A percentile compares a stretch with the other conserved stretches of the same genome.
These are phyloP conservation scores for Musa acuminata DNA, from an alignment of 176 grass and related monocot genomes.

Conservation along the genomic window DNA sequence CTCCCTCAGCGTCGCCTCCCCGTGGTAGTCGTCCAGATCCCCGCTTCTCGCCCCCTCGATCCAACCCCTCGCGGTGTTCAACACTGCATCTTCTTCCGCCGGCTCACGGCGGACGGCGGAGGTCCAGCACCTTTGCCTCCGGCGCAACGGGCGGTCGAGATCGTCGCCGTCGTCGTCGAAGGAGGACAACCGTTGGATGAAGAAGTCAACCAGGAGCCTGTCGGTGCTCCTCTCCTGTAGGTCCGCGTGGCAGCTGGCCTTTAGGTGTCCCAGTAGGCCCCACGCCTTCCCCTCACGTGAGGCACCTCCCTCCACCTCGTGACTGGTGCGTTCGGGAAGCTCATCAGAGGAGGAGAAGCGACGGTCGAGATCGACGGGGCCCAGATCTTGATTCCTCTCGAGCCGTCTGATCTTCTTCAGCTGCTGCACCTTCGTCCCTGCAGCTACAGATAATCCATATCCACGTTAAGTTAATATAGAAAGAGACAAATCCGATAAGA, in stretches of 20 bases:
- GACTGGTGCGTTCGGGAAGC: not conserved
- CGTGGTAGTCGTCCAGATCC: not conserved
- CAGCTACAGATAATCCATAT: not conserved
- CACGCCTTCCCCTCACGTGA: not conserved
- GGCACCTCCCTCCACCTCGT: not conserved
- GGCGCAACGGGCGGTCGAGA: not conserved
- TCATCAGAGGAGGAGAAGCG: constrained; percentile 25
- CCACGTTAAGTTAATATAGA: not conserved
- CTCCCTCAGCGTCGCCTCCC: not conserved
- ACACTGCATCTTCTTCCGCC: not conserved
- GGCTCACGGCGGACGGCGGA: not conserved
- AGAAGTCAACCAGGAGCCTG: constrained; percentile 64
- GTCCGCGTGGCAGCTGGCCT: not conserved
- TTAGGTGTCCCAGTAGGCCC: constrained; percentile 27
- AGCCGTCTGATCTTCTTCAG: constrained; percentile 44
- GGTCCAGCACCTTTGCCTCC: not conserved
- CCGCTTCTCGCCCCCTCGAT: not conserved
- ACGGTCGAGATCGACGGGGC: constrained; percentile 28
- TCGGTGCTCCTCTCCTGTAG: not conserved
- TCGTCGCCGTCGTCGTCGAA: not conserved
- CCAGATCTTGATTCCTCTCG: constrained; percentile 25
- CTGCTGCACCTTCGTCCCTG: constrained; percentile 47
- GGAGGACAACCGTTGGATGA: constrained; percentile 22
- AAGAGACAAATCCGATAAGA: not conserved
- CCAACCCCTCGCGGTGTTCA: constrained; percentile 25